These are phyloP conservation scores for Hymenoscyphus infarciens DNA, from an alignment of 2,329 filamentous ascomycete genomes.

Conservation along the genomic window DNA sequence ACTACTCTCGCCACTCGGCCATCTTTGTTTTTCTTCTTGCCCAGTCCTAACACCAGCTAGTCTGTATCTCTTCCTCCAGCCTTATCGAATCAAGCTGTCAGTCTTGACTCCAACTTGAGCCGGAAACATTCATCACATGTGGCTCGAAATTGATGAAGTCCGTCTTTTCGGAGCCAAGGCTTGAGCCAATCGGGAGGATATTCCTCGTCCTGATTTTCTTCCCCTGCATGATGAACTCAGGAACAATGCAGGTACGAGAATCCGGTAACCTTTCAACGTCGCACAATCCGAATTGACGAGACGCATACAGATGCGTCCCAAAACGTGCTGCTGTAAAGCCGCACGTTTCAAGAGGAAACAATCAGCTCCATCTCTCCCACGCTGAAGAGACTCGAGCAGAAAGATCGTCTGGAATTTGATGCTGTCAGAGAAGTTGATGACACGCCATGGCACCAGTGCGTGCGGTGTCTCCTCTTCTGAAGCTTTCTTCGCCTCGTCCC, in stretches of 20 bases:
- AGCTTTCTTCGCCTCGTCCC: constrained; percentile 7
- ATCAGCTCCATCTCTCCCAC: constrained; percentile 3
- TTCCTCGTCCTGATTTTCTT: not conserved
- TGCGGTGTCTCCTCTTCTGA: not conserved
- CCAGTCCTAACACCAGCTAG: not conserved
- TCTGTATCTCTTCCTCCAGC: not conserved
- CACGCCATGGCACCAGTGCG: not conserved
- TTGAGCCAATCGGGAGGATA: constrained; percentile 16
- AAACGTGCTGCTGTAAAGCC: constrained; percentile 1
- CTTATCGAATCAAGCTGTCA: not conserved
- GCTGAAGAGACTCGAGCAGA: not conserved
- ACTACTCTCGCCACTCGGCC: not conserved
- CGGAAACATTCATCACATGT: too few relatives aligned
- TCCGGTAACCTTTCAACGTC: not conserved
- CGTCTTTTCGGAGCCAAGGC: not conserved
- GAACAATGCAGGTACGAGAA: constrained; percentile 32
- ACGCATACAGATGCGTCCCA: constrained; percentile 9
- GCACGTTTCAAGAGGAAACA: constrained; percentile 10
- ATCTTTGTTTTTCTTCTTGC: not conserved
- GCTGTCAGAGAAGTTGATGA: not conserved
- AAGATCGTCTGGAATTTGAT: constrained; percentile 2
- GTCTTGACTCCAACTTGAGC: not conserved
- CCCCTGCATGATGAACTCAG: constrained; percentile 13
- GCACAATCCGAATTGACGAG: constrained; percentile 9
- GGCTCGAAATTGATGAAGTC: too few relatives aligned